These are phyloP conservation scores for Carex scoparia DNA, from an alignment of 176 grass and related monocot species.

Conservation along the genomic window DNA sequence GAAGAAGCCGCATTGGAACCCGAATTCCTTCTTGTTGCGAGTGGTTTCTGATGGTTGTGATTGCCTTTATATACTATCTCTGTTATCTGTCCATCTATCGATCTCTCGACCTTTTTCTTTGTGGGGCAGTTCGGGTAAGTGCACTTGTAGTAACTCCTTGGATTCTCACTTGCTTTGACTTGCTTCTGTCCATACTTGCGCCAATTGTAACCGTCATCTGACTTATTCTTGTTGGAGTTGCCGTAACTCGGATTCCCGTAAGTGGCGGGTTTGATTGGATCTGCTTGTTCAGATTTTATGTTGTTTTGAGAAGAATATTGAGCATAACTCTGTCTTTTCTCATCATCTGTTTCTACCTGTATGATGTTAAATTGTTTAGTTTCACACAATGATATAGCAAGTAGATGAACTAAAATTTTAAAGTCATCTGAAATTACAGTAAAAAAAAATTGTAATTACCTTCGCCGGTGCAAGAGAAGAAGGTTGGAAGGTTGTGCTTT, in stretches of 20 bases:
- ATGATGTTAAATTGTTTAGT: neutral
- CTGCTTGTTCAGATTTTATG: constrained; percentile 13
- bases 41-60: constrained; percentile 42
- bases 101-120: constrained; percentile 49
- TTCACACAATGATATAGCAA: neutral
- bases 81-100: constrained; percentile 34
- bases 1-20: constrained; percentile 19
- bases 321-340: constrained; percentile 2
- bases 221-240: constrained; percentile 23
- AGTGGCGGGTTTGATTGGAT: neutral
- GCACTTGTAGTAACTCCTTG: constrained; percentile 48
- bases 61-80: constrained; percentile 48
- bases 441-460: constrained; percentile 28
- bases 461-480: constrained; percentile 34
- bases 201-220: constrained; percentile 49
- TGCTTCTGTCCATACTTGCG: constrained; percentile 49
- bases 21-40: constrained; percentile 25
- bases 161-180: constrained; percentile 45
- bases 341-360: constrained; percentile 18
- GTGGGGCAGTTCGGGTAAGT: constrained; percentile 31
- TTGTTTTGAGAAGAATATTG: constrained; percentile 22
- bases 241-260: neutral
- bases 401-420: neutral
- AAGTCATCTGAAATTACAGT: neutral
- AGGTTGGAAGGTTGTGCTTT: constrained; percentile 17